These are phyloP conservation scores for Ceratobasidium sp. DNA, from an alignment of 1,284 basidiomycete genomes.

Conservation along the genomic window DNA sequence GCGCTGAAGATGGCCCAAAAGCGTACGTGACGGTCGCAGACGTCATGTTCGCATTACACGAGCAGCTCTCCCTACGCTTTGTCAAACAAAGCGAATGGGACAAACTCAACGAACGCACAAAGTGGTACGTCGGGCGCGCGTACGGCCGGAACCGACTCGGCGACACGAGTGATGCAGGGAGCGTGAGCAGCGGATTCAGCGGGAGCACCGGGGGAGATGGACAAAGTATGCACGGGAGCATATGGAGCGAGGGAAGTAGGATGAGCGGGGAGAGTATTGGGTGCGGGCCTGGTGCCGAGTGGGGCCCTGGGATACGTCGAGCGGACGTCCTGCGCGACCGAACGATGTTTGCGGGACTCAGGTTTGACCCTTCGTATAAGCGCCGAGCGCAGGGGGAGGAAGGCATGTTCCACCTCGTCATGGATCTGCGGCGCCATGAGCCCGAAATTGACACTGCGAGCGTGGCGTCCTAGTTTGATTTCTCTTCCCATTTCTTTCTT, in stretches of 20 bases:
- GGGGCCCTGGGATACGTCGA: constrained; percentile 25
- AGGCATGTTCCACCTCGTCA: constrained; percentile 29
- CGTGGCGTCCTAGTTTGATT: not conserved
- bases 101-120: constrained; percentile 7
- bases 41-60: constrained; percentile 18
- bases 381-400: constrained; percentile 9
- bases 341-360: constrained; percentile 17
- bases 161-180: constrained; percentile 20
- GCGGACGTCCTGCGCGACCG: constrained; percentile 34
- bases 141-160: constrained; percentile 15
- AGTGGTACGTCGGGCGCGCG: constrained; percentile 21
- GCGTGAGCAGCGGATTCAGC: constrained; percentile 23
- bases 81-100: constrained; percentile 37
- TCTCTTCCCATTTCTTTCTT: not conserved
- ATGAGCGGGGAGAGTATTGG: constrained; percentile 36
- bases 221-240: constrained; percentile 14
- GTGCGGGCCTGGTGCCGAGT: constrained; percentile 18
- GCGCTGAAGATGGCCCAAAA: not conserved
- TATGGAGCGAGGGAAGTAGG: constrained; percentile 36
- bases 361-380: constrained; percentile 30
- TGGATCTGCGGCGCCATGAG: constrained; percentile 25
- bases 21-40: constrained; percentile 34
- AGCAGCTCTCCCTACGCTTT: constrained; percentile 32
- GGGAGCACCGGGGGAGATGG: not conserved
- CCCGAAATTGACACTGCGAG: not conserved